Evolutionary conservation across 2,329 filamentous ascomycete species (phyloP), one percentile per base, ranked within the genome.

Genomic region (Byssoonygena ceratinophila): DNA sequence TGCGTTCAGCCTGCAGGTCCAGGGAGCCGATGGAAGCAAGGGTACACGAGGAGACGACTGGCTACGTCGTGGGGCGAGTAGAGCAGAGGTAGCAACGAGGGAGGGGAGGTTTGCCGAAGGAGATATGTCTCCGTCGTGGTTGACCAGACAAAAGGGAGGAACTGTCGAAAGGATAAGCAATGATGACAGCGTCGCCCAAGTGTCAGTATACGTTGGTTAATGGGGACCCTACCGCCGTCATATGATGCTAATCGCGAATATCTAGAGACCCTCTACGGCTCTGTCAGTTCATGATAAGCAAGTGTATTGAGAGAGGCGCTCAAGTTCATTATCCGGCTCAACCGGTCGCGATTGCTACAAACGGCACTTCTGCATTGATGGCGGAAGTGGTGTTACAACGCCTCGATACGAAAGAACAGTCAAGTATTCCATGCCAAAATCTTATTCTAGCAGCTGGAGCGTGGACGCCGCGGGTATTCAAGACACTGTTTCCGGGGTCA

Each of bases 391-490:
- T 71, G 23, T 71, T 85, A 2, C 60, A 71, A 8, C 70, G 74
- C 52, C 67, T 68, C 1, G 60, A 52, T 22, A 60, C 63, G 1
- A 57, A 61, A 5, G 51, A 52, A 1, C 58, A 62, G 43, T 60
- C 53, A 5, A 61, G 29, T 0, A 53, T 90, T 1, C 75, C 81
- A 0, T 87, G 84, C 61, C 79, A 76, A 0, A 77, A 78, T 9
- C 64, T 91, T 22, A 69, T 90, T 14, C 74, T 91, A 55, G 71
- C 83, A 0, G 78, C 84, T 0, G 86, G 86, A 2, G 77, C 81
- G 2, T 91, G 87, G 86, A 84, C 84, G 0, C 75, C 79, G 0
- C 67, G 69, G 29, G 79, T 87, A n/a, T 84, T 87, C 62, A 59
- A 68, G 1, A 68, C 71, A 0, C 75, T 91, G 14, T 90, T 91